Evolutionary conservation across 1,139 yeast genomes (phyloP).

Genomic region (Yamadazyma sp.): DNA sequence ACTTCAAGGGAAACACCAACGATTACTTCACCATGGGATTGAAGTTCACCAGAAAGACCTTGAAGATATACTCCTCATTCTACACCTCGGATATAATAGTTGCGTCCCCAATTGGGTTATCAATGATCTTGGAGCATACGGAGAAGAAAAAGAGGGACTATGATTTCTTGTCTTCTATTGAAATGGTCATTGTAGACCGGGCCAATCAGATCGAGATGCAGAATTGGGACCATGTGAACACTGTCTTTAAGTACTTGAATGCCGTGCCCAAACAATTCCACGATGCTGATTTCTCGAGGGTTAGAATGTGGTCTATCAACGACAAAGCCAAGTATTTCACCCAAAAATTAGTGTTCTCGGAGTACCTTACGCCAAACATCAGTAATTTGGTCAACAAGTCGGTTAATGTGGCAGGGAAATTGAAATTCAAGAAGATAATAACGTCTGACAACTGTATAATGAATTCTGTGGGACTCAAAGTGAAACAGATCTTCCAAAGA

Average conservation of each 20-base stretch:
- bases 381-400: constrained; percentile 64
- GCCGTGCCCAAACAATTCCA: constrained; percentile 72
- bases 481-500: constrained; percentile 74
- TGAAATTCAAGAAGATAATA: constrained; percentile 49
- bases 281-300: constrained; percentile 88
- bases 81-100: constrained; percentile 82
- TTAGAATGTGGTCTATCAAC: constrained; percentile 89
- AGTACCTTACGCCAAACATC: constrained; percentile 77
- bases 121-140: constrained; percentile 70
- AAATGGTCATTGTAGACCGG: constrained; percentile 74
- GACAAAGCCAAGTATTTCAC: constrained; percentile 75
- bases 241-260: constrained; percentile 71
- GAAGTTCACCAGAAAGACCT: constrained; percentile 83
- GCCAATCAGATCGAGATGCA: constrained; percentile 90
- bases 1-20: constrained; percentile 86
- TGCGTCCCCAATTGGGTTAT: constrained; percentile 90
- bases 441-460: constrained; percentile 42
- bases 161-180: constrained; percentile 88
- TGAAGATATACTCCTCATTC: constrained; percentile 81
- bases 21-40: constrained; percentile 90
- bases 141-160: constrained; percentile 56
- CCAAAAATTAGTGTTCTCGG: constrained; percentile 75
- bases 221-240: constrained; percentile 83
- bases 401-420: constrained; percentile 63
- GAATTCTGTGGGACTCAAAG: constrained; percentile 53